Percentiles rank a stretch among this genome's conserved stretches.
phyloP scores from a whole-genome alignment of 2,329 filamentous ascomycete species.

The Penicillium sp. region DNA sequence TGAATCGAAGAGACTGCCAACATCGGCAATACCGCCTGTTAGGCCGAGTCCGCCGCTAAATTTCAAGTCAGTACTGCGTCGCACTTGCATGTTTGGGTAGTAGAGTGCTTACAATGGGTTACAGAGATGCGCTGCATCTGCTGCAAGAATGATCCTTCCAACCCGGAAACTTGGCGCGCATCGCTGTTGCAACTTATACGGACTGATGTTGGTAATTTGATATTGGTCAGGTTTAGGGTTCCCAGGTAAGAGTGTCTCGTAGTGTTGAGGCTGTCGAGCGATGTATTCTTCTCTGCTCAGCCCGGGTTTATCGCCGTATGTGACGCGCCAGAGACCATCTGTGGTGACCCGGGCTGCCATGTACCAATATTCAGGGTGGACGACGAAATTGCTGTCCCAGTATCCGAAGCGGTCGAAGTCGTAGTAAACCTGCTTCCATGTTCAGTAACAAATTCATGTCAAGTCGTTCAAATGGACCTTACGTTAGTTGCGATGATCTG shows the following conservation, averaged over 20 bases:
- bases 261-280: constrained; percentile 57
- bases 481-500: constrained; percentile 66
- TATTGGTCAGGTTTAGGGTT: constrained; percentile 61
- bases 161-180: constrained; percentile 60
- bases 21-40: constrained; percentile 65
- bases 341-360: constrained; percentile 63
- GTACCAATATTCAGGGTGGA: constrained; percentile 62
- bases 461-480: too few species aligned
- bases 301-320: constrained; percentile 60
- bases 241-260: constrained; percentile 59
- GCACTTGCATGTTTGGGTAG: not conserved
- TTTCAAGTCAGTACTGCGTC: not conserved
- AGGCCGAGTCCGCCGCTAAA: constrained; percentile 60
- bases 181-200: constrained; percentile 64
- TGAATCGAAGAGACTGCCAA: constrained; percentile 63
- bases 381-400: constrained; percentile 55
- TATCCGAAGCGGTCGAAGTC: constrained; percentile 52
- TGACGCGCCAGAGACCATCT: constrained; percentile 64
- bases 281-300: constrained; percentile 56
- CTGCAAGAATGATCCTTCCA: constrained; percentile 58
- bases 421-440: constrained; percentile 57
- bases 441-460: not conserved
- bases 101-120: constrained; percentile 48
- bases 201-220: constrained; percentile 57
- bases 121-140: constrained; percentile 63